Conservation (phyloP, 352 stramenopile species). For the Phytopythium montanum region DNA sequence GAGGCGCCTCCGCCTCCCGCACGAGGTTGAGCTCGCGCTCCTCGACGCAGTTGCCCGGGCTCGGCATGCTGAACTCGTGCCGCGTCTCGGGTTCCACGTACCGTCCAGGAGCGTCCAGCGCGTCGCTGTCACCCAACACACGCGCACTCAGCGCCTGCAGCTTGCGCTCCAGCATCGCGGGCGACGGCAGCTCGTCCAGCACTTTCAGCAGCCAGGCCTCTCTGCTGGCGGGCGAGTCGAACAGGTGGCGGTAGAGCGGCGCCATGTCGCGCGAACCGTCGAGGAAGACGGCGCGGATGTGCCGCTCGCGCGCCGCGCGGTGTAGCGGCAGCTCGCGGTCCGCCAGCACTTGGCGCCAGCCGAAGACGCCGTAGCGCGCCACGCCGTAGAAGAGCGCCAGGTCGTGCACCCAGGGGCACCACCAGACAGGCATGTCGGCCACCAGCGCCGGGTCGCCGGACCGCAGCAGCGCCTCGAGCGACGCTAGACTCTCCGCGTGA, state of each 20-base stretch:
- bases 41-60: slow-evolving; percentile 56
- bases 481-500: slow-evolving; percentile 17
- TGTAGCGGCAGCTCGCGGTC: slow-evolving; percentile 78
- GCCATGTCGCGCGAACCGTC: slow-evolving; percentile 51
- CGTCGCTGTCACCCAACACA: slow-evolving; percentile 17
- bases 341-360: slow-evolving; percentile 64
- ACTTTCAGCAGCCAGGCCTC: slow-evolving; percentile 61
- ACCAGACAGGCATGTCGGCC: slow-evolving; percentile 83
- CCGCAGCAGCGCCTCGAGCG: slow-evolving; percentile 47
- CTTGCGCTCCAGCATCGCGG: slow-evolving; percentile 71
- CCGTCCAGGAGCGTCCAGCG: slow-evolving; percentile 12
- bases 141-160: slow-evolving; percentile 56
- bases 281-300: slow-evolving; percentile 72
- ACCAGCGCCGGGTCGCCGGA: slow-evolving; percentile 61
- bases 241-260: slow-evolving; percentile 61
- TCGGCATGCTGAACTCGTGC: slow-evolving; percentile 62
- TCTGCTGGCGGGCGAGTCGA: slow-evolving; percentile 37
- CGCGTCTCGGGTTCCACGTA: slow-evolving; percentile 54
- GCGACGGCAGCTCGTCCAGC: slow-evolving; percentile 71
- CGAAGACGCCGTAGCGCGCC: slow-evolving; percentile 68
- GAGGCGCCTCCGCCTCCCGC: slow-evolving; percentile 30
- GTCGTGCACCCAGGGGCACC: slow-evolving; percentile 88
- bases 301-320: slow-evolving; percentile 52
- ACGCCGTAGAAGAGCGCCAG: slow-evolving; percentile 76
- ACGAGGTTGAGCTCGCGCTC: slow-evolving; percentile 34